A percentile compares a stretch with the other conserved stretches of the same genome.
phyloP scores from a whole-genome alignment of 805 yeast species.

The Cyberlindnera petersonii region DNA sequence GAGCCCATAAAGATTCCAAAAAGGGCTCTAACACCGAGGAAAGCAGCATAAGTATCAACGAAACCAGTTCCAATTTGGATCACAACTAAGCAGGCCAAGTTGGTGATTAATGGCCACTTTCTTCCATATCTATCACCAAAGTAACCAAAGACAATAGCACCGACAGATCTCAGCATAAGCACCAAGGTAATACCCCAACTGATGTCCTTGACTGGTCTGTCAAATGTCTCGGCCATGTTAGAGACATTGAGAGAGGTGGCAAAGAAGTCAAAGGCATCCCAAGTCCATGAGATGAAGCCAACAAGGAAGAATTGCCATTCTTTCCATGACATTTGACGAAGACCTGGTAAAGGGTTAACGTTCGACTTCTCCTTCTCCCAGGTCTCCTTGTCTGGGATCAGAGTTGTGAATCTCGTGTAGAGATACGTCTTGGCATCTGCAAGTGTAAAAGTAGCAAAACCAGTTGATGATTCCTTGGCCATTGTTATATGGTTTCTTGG shows the following conservation, averaged over 20 bases:
- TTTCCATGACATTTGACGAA: slow-evolving; percentile 41
- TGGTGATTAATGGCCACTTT: slow-evolving; percentile 51
- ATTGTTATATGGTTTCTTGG: too few relatives aligned
- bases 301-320: slow-evolving; percentile 53
- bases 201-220: slow-evolving; percentile 30
- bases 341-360: slow-evolving; percentile 61
- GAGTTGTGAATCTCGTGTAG: too few relatives aligned
- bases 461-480: too few relatives aligned
- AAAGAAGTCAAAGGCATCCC: slow-evolving; percentile 65
- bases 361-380: too few relatives aligned
- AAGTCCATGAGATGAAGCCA: slow-evolving; percentile 58
- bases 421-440: too few relatives aligned
- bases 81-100: slow-evolving; percentile 42
- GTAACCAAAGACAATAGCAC: slow-evolving; percentile 58
- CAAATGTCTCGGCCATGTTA: slow-evolving; percentile 1
- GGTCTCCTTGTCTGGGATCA: too few relatives aligned
- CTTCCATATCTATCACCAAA: slow-evolving; percentile 60
- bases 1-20: slow-evolving; percentile 59
- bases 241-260: neutral
- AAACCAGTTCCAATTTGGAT: slow-evolving; percentile 65
- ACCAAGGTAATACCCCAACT: slow-evolving; percentile 61
- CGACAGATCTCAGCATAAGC: slow-evolving; percentile 64
- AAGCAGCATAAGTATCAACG: slow-evolving; percentile 50
- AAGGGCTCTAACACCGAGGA: slow-evolving; percentile 57
- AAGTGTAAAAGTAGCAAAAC: too few relatives aligned